phyloP scores from a whole-genome alignment of 2,329 filamentous ascomycete species.

The Penicillium sp. region DNA sequence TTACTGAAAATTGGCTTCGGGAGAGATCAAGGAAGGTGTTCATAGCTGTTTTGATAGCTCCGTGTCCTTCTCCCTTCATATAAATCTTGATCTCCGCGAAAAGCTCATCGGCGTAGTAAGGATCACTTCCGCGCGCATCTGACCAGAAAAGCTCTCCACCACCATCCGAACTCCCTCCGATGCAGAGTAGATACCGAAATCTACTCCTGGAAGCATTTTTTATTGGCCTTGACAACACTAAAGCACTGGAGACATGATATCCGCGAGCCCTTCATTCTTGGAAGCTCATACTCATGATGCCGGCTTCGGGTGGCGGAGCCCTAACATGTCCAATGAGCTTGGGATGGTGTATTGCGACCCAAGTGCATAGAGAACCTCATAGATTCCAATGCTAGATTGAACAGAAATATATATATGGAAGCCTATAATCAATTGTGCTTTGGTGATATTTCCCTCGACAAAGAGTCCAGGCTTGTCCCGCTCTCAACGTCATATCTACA shows the following conservation, averaged over 20 bases:
- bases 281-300: not conserved
- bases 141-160: not conserved
- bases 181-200: not conserved
- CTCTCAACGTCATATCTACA: slow-evolving; percentile 3
- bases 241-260: not conserved
- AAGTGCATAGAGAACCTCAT: not conserved
- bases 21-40: too few species aligned
- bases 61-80: too few species aligned
- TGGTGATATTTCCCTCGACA: not conserved
- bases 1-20: too few species aligned
- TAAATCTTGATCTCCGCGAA: too few species aligned
- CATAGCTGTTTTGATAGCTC: too few species aligned
- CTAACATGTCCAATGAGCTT: not conserved
- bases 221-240: not conserved
- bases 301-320: not conserved
- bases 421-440: not conserved
- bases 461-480: not conserved
- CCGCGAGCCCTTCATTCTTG: not conserved
- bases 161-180: not conserved
- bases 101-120: too few species aligned
- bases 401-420: not conserved
- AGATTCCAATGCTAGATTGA: not conserved
- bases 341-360: not conserved
- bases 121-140: too few species aligned
- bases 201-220: not conserved